phyloP scores from a whole-genome alignment of 768 basidiomycete species.

The Mycena vitilis region DNA sequence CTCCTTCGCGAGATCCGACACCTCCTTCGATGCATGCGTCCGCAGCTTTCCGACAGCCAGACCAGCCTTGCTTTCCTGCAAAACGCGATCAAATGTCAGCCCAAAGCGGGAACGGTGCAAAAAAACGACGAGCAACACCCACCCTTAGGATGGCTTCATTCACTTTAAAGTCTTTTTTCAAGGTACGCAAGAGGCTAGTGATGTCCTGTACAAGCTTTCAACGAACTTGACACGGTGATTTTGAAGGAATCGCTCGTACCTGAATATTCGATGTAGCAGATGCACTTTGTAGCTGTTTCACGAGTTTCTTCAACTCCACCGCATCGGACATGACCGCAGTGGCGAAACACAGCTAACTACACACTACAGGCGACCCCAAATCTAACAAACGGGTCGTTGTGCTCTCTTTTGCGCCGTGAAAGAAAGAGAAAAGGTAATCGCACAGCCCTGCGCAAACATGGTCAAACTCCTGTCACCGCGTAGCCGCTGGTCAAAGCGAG shows the following conservation, averaged over 20 bases:
- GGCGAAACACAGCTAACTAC: slow-evolving; percentile 46
- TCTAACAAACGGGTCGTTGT: slow-evolving; percentile 25
- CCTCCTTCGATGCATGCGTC: slow-evolving; percentile 74
- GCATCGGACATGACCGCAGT: slow-evolving; percentile 57
- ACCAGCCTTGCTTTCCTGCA: slow-evolving; percentile 91
- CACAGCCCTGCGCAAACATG: slow-evolving; percentile 24
- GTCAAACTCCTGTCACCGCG: not conserved
- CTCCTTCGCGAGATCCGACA: slow-evolving; percentile 88
- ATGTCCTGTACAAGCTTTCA: slow-evolving; percentile 65
- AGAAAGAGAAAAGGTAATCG: slow-evolving; percentile 19
- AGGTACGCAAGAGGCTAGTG: slow-evolving; percentile 64
- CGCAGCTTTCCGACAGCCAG: slow-evolving; percentile 93
- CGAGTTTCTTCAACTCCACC: slow-evolving; percentile 81
- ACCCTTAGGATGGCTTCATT: slow-evolving; percentile 83
- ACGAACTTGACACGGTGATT: slow-evolving; percentile 51
- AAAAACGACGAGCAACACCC: slow-evolving; percentile 56
- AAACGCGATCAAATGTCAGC: slow-evolving; percentile 33
- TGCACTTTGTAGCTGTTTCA: slow-evolving; percentile 80
- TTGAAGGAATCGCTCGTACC: slow-evolving; percentile 60
- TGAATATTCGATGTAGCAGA: slow-evolving; percentile 62
- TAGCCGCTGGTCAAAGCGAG: slow-evolving; percentile 13
- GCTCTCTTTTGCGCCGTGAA: slow-evolving; percentile 15
- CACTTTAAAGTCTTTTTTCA: slow-evolving; percentile 76
- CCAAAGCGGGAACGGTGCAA: slow-evolving; percentile 42
- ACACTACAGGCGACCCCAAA: slow-evolving; percentile 43